Evolutionary conservation across 768 basidiomycete genomes (phyloP).

Genomic region (Termitomyces sp.): DNA sequence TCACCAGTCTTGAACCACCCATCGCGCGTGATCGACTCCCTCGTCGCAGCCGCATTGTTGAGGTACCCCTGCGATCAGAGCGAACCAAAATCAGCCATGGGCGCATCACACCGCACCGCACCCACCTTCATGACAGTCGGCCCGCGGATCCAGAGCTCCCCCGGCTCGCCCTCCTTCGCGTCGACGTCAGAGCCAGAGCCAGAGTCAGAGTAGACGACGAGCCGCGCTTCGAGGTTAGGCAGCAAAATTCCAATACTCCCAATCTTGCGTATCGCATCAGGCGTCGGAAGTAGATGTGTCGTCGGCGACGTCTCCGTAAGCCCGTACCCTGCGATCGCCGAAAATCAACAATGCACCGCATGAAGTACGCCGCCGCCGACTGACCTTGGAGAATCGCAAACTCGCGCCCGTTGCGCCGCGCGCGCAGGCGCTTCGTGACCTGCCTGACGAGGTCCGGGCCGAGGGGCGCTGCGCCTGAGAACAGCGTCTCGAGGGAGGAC

Average conservation of each 20-base stretch:
- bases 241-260: conserved; percentile 70
- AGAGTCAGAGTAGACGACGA: conserved; percentile 58
- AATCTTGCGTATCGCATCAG: conserved; percentile 41
- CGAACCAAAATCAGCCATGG: too few relatives aligned
- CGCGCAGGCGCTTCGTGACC: conserved; percentile 32
- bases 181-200: conserved; percentile 29
- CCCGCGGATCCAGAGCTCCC: conserved; percentile 82
- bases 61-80: conserved; percentile 59
- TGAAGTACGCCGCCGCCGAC: too few relatives aligned
- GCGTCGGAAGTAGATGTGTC: conserved; percentile 45
- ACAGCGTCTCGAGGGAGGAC: conserved; percentile 46
- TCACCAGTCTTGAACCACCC: conserved; percentile 92
- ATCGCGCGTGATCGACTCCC: conserved; percentile 59
- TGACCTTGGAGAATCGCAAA: conserved; percentile 45
- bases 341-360: too few relatives aligned
- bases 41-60: conserved; percentile 66
- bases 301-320: conserved; percentile 82
- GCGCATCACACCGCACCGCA: too few relatives aligned
- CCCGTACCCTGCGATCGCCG: conserved; percentile 51
- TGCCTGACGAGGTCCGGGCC: conserved; percentile 54
- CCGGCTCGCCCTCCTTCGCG: conserved; percentile 49
- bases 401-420: conserved; percentile 29
- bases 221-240: conserved; percentile 69
- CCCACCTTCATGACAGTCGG: conserved; percentile 73
- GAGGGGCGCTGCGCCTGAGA: conserved; percentile 80